Evolutionary conservation across 169 alveolate species (phyloP).

Genomic region (Perkinsus marinus): DNA sequence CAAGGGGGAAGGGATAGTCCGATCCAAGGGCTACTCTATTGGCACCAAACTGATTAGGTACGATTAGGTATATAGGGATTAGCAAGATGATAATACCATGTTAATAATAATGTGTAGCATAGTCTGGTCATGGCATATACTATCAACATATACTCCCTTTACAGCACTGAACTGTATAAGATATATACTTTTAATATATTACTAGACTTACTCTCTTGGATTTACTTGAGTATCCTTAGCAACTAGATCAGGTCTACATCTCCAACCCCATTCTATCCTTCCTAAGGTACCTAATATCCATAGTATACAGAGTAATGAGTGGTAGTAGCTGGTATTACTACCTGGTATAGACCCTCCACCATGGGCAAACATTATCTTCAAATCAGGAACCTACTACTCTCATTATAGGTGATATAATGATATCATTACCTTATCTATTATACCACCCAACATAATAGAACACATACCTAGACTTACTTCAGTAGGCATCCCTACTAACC

Average conservation of each 20-base stretch:
- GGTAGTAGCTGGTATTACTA: too few species aligned
- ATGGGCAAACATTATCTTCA: background rate
- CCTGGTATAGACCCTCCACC: conserved; percentile 1
- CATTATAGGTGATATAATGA: background rate
- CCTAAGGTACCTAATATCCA: background rate
- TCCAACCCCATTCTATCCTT: conserved; percentile 3
- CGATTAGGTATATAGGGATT: background rate
- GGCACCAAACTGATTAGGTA: background rate
- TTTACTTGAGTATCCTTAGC: background rate
- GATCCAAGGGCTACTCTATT: background rate
- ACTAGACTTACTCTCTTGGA: background rate
- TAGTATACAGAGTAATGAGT: too few species aligned
- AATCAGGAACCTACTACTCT: background rate
- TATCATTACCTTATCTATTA: background rate
- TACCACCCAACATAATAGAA: background rate
- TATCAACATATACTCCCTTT: background rate
- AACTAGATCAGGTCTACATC: conserved; percentile 5
- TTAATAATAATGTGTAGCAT: background rate
- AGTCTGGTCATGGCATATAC: background rate
- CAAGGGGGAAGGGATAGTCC: conserved; percentile 2
- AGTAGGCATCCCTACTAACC: conserved; percentile 6
- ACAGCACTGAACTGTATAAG: background rate
- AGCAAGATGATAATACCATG: background rate
- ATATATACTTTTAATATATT: background rate
- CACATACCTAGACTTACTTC: background rate